Base-by-base conservation (phyloP, 2,329 filamentous ascomycete genomes). In the Ceratocystis huliohia region DNA sequence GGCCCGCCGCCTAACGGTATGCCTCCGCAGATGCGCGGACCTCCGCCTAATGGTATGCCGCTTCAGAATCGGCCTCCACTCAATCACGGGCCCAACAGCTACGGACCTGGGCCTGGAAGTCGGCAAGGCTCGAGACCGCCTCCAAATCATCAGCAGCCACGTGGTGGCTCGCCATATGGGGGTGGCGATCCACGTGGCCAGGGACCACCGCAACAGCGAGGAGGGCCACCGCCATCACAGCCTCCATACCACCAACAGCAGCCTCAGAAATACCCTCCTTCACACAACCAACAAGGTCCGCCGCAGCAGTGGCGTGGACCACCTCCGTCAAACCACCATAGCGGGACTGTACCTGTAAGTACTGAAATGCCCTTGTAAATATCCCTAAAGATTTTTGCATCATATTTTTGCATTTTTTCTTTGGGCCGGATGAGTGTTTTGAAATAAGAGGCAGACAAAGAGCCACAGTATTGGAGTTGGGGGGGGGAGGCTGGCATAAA, bases 261-360 rank as follows among this genome's bases (percentile, higher is more conserved):
- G 17, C 46, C 37, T 13, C 64, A 33, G 20, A 61, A 56, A 65
- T 65, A 65, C 25, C 65, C 64, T 2, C 50, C 66, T 17, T 62
- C 48, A 22, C 48, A 50, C 3, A 50, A 62, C 25, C 63, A 67
- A 41, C 50, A 59, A 50, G 64, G 63, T 1, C 45, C 50, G 2
- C 65, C 57, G 45, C 65, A 63, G 53, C 66, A 67, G 61, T 67
- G 66, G 66, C 66, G 66, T 56, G 66, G 62, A 5, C 63, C 66
- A 30, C 66, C 62, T n/a, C 53, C 53, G 25, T 17, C 53, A 22
- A 50, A 50, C 48, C 59, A 61, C 41, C 66, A 61, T 22, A 48
- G 56, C 37, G 56, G 50, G 20, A 56, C 66, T 45, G 30, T 67
- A 33, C 63, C 62, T 33, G 66, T 67, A 65, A 61, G 57, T 67